Conservation (phyloP, 192 early-diverging fungal species). For the Coemansia asiatica region DNA sequence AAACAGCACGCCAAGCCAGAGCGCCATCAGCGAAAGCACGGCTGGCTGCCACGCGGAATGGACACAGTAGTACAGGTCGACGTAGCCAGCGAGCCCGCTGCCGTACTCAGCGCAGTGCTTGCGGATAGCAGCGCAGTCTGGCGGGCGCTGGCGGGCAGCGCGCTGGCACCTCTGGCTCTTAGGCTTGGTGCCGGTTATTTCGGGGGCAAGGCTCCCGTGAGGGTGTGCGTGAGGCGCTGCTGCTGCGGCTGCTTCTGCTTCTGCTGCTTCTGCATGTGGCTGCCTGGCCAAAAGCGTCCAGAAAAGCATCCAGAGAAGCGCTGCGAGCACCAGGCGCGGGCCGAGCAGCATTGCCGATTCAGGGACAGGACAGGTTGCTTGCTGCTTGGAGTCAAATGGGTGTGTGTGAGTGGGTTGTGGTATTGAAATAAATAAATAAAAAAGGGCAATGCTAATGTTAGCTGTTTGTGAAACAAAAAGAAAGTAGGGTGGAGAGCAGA, state of each 20-base stretch:
- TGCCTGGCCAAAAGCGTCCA: constrained; percentile 7
- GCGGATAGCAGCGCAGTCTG: constrained; percentile 61
- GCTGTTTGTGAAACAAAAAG: no score
- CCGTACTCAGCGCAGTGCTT: constrained; percentile 64
- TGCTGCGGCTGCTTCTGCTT: constrained; percentile 8
- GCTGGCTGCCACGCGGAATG: constrained; percentile 11
- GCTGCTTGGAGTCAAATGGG: no score
- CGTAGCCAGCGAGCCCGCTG: constrained; percentile 58
- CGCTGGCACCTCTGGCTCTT: constrained; percentile 23
- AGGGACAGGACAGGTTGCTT: not conserved
- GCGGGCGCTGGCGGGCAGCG: constrained; percentile 55
- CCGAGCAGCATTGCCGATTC: not conserved
- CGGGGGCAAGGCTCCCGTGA: not conserved
- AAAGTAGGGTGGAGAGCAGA: no score
- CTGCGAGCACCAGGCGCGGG: not conserved
- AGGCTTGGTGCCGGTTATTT: no score
- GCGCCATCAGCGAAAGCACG: constrained; percentile 53
- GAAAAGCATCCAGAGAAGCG: constrained; percentile 1
- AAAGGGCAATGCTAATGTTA: no score
- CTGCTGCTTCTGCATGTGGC: not conserved
- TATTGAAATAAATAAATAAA: not conserved
- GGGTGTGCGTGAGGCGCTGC: no score
- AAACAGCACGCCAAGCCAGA: constrained; percentile 75
- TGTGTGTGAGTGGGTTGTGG: no score
- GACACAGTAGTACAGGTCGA: constrained; percentile 56